Evolutionary conservation across 768 basidiomycete species (phyloP).

Genomic region (Rhodocollybia butyracea): DNA sequence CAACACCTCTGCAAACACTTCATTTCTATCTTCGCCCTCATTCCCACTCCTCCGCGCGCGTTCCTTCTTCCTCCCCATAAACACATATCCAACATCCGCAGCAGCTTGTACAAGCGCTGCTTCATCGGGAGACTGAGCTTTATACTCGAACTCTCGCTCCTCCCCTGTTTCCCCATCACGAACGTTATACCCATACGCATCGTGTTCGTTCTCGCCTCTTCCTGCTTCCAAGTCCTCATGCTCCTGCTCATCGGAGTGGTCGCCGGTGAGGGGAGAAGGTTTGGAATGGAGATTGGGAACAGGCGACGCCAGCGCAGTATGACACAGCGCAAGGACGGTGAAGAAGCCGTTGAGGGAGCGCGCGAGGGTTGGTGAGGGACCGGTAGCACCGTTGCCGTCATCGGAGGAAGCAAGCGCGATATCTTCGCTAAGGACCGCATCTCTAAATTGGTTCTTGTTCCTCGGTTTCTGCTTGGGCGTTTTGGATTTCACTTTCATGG

Average conservation of each 20-base stretch:
- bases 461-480: no score
- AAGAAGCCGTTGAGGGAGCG: constrained; percentile 88
- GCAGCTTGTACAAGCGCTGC: constrained; percentile 96
- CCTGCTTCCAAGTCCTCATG: no score
- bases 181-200: no score
- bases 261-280: no score
- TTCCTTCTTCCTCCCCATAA: constrained; percentile 85
- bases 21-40: no score
- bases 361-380: constrained; percentile 54
- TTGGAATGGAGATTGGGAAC: constrained; percentile 70
- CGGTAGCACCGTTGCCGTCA: constrained; percentile 46
- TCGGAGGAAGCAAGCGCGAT: constrained; percentile 42
- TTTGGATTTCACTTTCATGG: no score
- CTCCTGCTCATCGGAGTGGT: no score
- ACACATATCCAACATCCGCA: constrained; percentile 92
- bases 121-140: constrained; percentile 96
- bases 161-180: no score
- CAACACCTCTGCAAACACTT: no score
- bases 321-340: constrained; percentile 89
- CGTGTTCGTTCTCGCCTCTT: no score
- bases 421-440: constrained; percentile 54
- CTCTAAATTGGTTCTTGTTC: constrained; percentile 45
- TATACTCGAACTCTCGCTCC: no score
- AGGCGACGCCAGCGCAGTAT: constrained; percentile 82
- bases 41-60: no score